These are phyloP conservation scores for Micractinium conductrix DNA, from an alignment of 139 green algal genomes.

Conservation along the genomic window DNA sequence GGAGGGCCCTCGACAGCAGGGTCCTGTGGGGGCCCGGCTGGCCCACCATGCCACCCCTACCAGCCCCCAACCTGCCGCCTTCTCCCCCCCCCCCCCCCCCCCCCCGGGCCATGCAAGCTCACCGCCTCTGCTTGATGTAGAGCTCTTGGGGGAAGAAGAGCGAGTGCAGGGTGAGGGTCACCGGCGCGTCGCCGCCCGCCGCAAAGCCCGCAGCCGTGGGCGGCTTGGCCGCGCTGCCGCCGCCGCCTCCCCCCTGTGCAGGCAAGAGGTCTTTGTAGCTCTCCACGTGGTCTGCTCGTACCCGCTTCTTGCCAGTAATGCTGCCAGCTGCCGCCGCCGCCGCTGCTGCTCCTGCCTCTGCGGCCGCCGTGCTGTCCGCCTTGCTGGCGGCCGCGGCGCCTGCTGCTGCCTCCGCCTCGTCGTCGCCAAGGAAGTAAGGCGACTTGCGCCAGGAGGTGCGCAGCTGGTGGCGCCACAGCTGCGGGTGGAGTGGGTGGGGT, in stretches of 20 bases:
- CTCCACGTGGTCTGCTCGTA: slow-evolving; percentile 20
- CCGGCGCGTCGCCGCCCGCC: background rate
- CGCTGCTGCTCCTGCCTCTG: background rate
- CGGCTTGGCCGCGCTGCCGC: background rate
- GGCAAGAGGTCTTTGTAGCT: slow-evolving; percentile 26
- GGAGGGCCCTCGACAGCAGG: too few species aligned
- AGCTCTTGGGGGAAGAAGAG: slow-evolving; percentile 38
- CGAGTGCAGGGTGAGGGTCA: slow-evolving; percentile 27
- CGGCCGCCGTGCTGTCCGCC: background rate
- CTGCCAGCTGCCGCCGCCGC: background rate
- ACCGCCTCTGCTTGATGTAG: slow-evolving; percentile 27
- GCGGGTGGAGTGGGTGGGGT: background rate
- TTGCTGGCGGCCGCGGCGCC: background rate
- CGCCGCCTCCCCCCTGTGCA: too few species aligned
- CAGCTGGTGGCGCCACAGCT: slow-evolving; percentile 32
- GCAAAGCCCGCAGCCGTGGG: background rate
- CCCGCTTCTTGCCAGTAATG: slow-evolving; percentile 2
- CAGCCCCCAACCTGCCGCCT: background rate
- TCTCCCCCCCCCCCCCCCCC: background rate
- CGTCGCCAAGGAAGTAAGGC: slow-evolving; percentile 2
- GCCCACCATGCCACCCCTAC: background rate
- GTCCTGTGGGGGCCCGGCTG: too few species aligned
- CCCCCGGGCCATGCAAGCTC: background rate
- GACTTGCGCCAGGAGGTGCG: background rate
- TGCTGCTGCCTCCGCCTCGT: background rate